These are phyloP conservation scores for Acanthochlamys bracteata DNA, from an alignment of 106 monocot species.

Conservation along the genomic window DNA sequence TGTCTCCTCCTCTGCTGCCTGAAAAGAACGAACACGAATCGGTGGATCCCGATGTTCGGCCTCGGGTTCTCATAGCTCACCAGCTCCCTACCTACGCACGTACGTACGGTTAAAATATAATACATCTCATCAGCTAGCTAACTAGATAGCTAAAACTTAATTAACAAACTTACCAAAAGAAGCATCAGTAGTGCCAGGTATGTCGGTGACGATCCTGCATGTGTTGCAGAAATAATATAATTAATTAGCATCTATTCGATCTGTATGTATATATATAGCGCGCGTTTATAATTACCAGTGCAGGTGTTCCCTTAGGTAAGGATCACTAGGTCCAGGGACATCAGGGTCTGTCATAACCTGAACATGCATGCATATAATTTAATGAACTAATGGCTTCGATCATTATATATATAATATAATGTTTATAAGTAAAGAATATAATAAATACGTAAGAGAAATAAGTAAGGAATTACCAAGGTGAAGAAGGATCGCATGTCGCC, in stretches of 20 bases:
- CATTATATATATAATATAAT: no score
- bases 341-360: slow-evolving; percentile 53
- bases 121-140: no score
- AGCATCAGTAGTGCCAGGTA: slow-evolving; percentile 45
- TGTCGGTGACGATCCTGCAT: slow-evolving; percentile 42
- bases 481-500: slow-evolving; percentile 36
- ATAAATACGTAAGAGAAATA: background rate
- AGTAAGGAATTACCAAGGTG: slow-evolving; percentile 20
- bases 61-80: slow-evolving; percentile 42
- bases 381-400: background rate
- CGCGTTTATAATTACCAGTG: slow-evolving; percentile 21
- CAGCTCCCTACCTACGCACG: slow-evolving; percentile 27
- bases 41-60: slow-evolving; percentile 49
- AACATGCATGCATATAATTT: background rate
- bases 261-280: background rate
- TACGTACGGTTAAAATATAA: background rate
- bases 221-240: background rate
- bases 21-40: slow-evolving; percentile 42
- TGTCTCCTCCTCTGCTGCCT: slow-evolving; percentile 42
- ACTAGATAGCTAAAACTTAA: background rate
- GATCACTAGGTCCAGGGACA: slow-evolving; percentile 47
- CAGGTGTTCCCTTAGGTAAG: slow-evolving; percentile 45
- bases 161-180: slow-evolving; percentile 26
- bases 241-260: background rate
- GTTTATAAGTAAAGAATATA: background rate